Evolutionary conservation across 2,329 filamentous ascomycete genomes (phyloP).

Genomic region (Fragosphaeria purpurea): DNA sequence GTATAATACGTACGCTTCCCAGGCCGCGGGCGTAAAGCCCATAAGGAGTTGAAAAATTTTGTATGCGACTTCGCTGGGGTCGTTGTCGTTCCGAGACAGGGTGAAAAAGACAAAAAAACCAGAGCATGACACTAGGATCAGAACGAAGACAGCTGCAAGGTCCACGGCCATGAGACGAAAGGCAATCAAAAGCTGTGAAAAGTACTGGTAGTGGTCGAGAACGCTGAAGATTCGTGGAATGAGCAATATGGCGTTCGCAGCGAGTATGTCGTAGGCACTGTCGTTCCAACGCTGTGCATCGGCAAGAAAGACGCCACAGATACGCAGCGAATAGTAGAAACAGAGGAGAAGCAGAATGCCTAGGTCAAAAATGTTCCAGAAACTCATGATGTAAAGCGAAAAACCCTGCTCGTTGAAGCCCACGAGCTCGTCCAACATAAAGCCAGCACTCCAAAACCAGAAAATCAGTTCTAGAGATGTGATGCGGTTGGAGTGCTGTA

Average conservation of each 20-base stretch:
- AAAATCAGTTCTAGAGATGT: constrained; percentile 80
- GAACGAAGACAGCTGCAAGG: constrained; percentile 69
- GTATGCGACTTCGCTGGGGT: constrained; percentile 69
- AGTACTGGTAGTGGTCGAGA: constrained; percentile 90
- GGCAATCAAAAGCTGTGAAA: constrained; percentile 86
- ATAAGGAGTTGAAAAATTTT: constrained; percentile 88
- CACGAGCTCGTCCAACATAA: constrained; percentile 92
- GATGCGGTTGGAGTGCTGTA: constrained; percentile 66
- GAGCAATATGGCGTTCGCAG: constrained; percentile 79
- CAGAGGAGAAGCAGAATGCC: constrained; percentile 80
- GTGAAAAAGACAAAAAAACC: constrained; percentile 95
- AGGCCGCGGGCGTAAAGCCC: constrained; percentile 92
- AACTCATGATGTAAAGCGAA: constrained; percentile 91
- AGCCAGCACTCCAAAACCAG: constrained; percentile 96
- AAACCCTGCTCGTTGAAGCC: constrained; percentile 97
- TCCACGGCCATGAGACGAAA: constrained; percentile 92
- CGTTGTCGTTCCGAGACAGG: constrained; percentile 61
- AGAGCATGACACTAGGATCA: constrained; percentile 81
- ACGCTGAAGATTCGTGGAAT: constrained; percentile 88
- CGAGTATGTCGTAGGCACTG: constrained; percentile 88
- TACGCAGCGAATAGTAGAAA: constrained; percentile 79
- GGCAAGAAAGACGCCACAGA: constrained; percentile 77
- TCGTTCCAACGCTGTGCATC: constrained; percentile 66
- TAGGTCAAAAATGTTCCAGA: constrained; percentile 93
- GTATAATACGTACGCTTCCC: constrained; percentile 58